These are phyloP conservation scores for Hypoxylon sp. DNA, from an alignment of 2,329 filamentous ascomycete species.

Conservation along the genomic window DNA sequence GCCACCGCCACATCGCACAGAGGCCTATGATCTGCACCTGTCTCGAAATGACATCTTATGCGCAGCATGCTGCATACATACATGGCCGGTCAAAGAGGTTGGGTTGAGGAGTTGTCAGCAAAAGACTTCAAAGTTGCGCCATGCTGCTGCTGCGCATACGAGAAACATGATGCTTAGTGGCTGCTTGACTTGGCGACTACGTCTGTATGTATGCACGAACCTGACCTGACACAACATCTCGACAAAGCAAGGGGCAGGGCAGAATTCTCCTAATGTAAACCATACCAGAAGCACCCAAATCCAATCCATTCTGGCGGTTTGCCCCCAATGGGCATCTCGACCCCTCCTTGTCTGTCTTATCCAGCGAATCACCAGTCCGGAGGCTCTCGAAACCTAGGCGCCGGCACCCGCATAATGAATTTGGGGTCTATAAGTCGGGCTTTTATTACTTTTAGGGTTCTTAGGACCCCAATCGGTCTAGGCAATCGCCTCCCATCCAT, in stretches of 20 bases:
- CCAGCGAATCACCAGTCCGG: slow-evolving; percentile 25
- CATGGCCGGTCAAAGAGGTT: slow-evolving; percentile 10
- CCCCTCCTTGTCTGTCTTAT: not conserved
- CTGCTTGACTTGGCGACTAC: slow-evolving; percentile 15
- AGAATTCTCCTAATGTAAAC: slow-evolving; percentile 32
- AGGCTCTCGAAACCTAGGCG: slow-evolving; percentile 15
- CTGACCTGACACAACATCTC: slow-evolving; percentile 36
- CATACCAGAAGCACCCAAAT: not conserved
- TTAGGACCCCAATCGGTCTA: slow-evolving; percentile 21
- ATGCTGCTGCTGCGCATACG: not conserved
- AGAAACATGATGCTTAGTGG: slow-evolving; percentile 8
- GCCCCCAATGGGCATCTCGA: slow-evolving; percentile 3
- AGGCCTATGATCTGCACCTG: slow-evolving; percentile 6
- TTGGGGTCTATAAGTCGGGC: slow-evolving; percentile 26
- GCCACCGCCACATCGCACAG: slow-evolving; percentile 17
- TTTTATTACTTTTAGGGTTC: slow-evolving; percentile 12
- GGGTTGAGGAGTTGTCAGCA: slow-evolving; percentile 17
- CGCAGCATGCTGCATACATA: slow-evolving; percentile 13
- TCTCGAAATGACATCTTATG: slow-evolving; percentile 8
- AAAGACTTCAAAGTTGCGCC: slow-evolving; percentile 16
- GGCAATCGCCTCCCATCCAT: slow-evolving; percentile 11
- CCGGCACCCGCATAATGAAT: slow-evolving; percentile 20
- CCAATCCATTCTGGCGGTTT: slow-evolving; percentile 1
- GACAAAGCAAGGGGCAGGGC: slow-evolving; percentile 35
- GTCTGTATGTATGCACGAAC: slow-evolving; percentile 25